Conservation (phyloP, 2,329 filamentous ascomycete genomes). For the Colletotrichum eremochloae region DNA sequence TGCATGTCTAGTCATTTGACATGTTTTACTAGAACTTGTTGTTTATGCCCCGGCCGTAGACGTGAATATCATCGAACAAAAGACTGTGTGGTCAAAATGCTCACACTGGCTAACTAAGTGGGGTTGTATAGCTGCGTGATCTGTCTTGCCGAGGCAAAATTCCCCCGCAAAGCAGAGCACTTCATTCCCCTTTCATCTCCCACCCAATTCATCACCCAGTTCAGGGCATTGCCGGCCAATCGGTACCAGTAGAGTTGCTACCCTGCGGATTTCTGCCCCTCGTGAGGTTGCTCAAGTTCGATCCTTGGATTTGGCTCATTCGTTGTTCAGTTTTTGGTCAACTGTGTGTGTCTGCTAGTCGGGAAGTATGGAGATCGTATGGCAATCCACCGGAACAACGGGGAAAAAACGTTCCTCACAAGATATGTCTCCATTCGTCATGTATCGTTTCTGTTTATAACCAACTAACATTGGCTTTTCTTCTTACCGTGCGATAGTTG, state of each 20-base stretch:
- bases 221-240: neutral
- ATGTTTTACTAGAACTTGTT: no score
- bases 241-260: no score
- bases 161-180: neutral
- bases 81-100: no score
- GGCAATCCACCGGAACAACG: slow-evolving; percentile 1
- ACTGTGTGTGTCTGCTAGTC: neutral
- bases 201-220: neutral
- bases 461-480: neutral
- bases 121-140: neutral
- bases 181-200: neutral
- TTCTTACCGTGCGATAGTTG: slow-evolving; percentile 42
- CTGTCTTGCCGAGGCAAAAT: neutral
- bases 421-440: neutral
- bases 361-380: slow-evolving; percentile 9
- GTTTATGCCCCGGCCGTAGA: no score
- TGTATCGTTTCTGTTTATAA: no score
- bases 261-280: neutral
- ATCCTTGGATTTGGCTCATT: neutral
- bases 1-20: no score
- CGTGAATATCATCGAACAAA: no score
- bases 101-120: neutral
- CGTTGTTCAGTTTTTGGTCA: neutral
- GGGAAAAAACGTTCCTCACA: slow-evolving; percentile 1
- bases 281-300: neutral